Evolutionary conservation across 1,284 basidiomycete genomes (phyloP), one percentile per base, ranked within the genome.

Genomic region (Moesziomyces sp.): DNA sequence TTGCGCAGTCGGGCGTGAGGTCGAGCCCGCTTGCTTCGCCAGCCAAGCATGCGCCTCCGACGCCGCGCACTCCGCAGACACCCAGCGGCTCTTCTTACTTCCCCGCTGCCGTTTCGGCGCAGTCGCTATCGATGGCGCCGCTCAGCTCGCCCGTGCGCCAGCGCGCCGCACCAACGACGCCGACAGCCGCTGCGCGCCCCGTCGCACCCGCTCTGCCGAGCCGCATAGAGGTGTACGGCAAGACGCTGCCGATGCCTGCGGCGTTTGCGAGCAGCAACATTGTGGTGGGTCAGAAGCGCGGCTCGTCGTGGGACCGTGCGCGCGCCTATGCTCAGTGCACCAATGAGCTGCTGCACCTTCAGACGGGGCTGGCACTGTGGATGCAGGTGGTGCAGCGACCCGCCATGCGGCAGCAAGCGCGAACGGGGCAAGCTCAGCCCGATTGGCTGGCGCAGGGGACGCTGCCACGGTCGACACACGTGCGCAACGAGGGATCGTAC

Each of bases 271-370:
- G 74, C 53, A 59, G 56, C 18, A 35, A 58, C n/a, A 74, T 81
- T 58, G 61, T 53, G 14, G 51, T 63, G 24, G 74, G 77, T 47
- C 74, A 75, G 62, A 58, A 49, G 46, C 64, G 61, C 19, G 50
- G 55, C 19, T 66, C 79, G 23, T 77, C 79, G 3, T 74, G 76
- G 74, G 79, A 81, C 43, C 64, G 79, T 13, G 76, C 79, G 24
- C 58, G 74, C 43, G 57, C 58, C 5, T 81, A 81, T 45, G 79
- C 79, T 13, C 58, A 63, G 21, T 79, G 56, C 60, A 68, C 76
- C 35, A 81, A 81, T 46, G 79, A 79, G 57, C 71, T 81, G 8
- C 43, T 69, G 21, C 64, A 52, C 16, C 53, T 72, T 4, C 52
- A 70, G 40, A 76, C 78, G 3, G 72, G 78, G n/a, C 45, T 81